Evolutionary conservation across 164 flowering plant genomes (phyloP).

Genomic region (Umbellularia californica): DNA sequence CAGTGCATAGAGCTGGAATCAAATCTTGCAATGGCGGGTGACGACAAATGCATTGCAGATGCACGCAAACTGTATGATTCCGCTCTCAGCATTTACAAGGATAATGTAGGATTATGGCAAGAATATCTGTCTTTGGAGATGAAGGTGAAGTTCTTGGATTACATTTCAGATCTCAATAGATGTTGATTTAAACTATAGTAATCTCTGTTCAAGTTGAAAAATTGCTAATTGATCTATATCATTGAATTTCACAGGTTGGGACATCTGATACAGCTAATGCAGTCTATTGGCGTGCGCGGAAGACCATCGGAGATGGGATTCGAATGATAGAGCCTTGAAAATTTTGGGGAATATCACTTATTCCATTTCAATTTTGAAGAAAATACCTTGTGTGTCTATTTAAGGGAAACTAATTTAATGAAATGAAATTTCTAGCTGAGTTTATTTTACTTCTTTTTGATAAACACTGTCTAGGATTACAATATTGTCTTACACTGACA

Average conservation of each 20-base stretch:
- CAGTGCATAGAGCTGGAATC: slow-evolving; percentile 76
- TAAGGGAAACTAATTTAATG: background rate
- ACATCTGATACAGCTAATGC: slow-evolving; percentile 65
- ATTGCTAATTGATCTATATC: background rate
- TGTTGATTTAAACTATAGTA: background rate
- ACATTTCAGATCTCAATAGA: background rate
- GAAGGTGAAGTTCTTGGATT: slow-evolving; percentile 40
- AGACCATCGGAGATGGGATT: slow-evolving; percentile 44
- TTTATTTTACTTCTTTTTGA: too few relatives aligned
- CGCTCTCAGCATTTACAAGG: slow-evolving; percentile 58
- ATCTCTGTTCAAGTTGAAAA: background rate
- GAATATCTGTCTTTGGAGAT: slow-evolving; percentile 67
- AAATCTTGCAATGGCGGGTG: slow-evolving; percentile 61
- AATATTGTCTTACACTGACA: too few relatives aligned
- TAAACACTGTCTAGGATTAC: too few relatives aligned
- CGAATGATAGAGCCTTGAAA: slow-evolving; percentile 22
- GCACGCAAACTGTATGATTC: slow-evolving; percentile 73
- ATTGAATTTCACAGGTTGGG: slow-evolving; percentile 50
- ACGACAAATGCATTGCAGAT: slow-evolving; percentile 49
- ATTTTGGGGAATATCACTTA: slow-evolving; percentile 7
- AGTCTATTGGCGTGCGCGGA: slow-evolving; percentile 76
- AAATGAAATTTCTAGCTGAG: background rate
- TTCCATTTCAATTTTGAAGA: slow-evolving; percentile 25
- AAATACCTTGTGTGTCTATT: background rate
- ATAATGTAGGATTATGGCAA: slow-evolving; percentile 64